Evolutionary conservation across 345 rosid genomes (phyloP).

Genomic region (Barbarea vulgaris): DNA sequence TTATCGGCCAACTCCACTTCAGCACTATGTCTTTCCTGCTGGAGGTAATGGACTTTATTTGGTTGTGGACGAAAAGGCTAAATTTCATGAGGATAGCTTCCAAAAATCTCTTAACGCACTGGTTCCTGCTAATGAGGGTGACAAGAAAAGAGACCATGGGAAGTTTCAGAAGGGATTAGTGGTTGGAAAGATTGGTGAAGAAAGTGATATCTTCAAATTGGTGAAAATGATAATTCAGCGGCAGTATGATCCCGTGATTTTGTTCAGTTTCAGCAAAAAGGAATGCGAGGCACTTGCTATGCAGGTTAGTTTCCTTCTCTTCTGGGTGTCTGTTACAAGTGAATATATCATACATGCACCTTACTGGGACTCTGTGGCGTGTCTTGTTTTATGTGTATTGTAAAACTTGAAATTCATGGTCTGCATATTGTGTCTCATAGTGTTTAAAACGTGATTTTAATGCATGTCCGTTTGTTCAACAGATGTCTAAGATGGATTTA

Average conservation of each 20-base stretch:
- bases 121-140: conserved; percentile 69
- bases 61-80: conserved; percentile 93
- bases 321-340: not conserved
- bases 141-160: conserved; percentile 75
- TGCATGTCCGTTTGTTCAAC: conserved; percentile 6
- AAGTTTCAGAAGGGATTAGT: conserved; percentile 71
- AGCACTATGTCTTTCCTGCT: conserved; percentile 92
- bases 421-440: not conserved
- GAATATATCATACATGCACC: conserved; percentile 10
- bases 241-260: conserved; percentile 95
- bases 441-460: not conserved
- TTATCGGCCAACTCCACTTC: conserved; percentile 98
- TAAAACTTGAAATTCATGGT: not conserved
- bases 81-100: conserved; percentile 92
- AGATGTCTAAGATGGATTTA: conserved; percentile 99
- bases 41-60: conserved; percentile 91
- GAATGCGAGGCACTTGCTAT: conserved; percentile 97
- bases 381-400: conserved; percentile 6
- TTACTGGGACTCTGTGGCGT: not conserved
- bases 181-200: conserved; percentile 84
- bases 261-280: conserved; percentile 97
- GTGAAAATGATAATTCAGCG: conserved; percentile 96
- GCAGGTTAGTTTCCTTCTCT: conserved; percentile 63
- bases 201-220: conserved; percentile 96
- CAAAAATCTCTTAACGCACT: conserved; percentile 90